Evolutionary conservation across 495 filamentous ascomycete genomes (phyloP), one percentile per base, ranked within the genome.

Genomic region (Tuber borchii): DNA sequence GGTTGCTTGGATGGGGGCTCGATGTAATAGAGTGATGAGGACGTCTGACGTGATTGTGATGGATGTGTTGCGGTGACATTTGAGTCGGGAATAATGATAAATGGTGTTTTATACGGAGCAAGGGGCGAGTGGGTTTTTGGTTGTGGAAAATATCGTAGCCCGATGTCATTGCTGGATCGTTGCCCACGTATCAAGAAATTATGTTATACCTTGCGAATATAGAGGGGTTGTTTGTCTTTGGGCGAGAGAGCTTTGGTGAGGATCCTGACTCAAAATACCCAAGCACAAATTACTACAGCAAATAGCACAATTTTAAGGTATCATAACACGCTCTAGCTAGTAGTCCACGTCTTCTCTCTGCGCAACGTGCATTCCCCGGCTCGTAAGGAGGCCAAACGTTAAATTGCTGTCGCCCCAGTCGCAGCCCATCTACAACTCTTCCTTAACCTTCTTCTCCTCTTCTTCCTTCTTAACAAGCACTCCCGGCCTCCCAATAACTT

Each of bases 401-500:
- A 16, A 65, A 34, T 26, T 19, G 14, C 31, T 17, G 4, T 31
- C n/a, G 3, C n/a, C n/a, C 51, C n/a, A 31, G n/a, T 61, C 3
- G 3, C 14, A 61, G n/a, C n/a, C 16, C 51, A 61, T 31, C 51
- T 61, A 61, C n/a, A 61, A 19, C 56, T 65, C 56, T 14, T 65
- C 56, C 12, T 34, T 65, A 7, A 31, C 14, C 26, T 16, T 65
- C 56, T 65, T 65, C 56, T 65, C 56, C 26, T 31, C 56, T 4
- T 12, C 48, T 22, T 56, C 48, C 48, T 56, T 56, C 69, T 56
- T 72, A 34, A 9, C 14, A 34, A 17, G 14, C 26, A 34, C 26
- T 34, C 56, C 56, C 56, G 56, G 56, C 56, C 78, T 81, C 79
- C 78, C 79, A 16, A 80, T 34, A 9, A 81, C 42, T 71, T 48